Evolutionary conservation across 148 eudicot genomes (phyloP).

Genomic region (Silene conica): DNA sequence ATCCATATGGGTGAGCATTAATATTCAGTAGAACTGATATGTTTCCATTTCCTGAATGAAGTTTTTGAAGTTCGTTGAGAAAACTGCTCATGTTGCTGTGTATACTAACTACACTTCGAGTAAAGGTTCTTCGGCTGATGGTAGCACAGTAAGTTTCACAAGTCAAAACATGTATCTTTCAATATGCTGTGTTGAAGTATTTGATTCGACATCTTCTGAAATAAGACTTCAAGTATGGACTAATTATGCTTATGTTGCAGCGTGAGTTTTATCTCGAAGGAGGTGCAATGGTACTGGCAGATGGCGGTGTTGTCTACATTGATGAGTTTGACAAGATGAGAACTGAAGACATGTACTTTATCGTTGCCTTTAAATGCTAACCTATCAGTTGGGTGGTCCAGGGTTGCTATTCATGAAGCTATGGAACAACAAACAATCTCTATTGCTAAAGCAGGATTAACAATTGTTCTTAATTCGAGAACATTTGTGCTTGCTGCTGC

Average conservation of each 20-base stretch:
- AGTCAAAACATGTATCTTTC: not conserved
- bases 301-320: slow-evolving; percentile 99
- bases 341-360: slow-evolving; percentile 71
- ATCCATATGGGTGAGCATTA: not conserved
- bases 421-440: slow-evolving; percentile 99
- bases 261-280: slow-evolving; percentile 99
- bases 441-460: slow-evolving; percentile 98
- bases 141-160: slow-evolving; percentile 67
- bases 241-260: slow-evolving; percentile 34
- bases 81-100: slow-evolving; percentile 97
- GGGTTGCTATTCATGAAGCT: slow-evolving; percentile 99
- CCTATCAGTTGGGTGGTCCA: slow-evolving; percentile 25
- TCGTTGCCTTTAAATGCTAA: not conserved
- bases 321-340: slow-evolving; percentile 99
- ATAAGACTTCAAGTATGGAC: not conserved
- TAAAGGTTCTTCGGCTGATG: slow-evolving; percentile 98
- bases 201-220: slow-evolving; percentile 2
- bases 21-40: not conserved
- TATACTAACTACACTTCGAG: slow-evolving; percentile 99
- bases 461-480: slow-evolving; percentile 94
- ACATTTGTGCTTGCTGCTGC: slow-evolving; percentile 99
- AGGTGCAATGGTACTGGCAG: slow-evolving; percentile 99
- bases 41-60: slow-evolving; percentile 31
- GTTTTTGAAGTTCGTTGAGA: slow-evolving; percentile 99
- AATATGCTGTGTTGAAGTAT: not conserved